Conservation (phyloP, 2,329 filamentous ascomycete species). For the Cercospora sp. region DNA sequence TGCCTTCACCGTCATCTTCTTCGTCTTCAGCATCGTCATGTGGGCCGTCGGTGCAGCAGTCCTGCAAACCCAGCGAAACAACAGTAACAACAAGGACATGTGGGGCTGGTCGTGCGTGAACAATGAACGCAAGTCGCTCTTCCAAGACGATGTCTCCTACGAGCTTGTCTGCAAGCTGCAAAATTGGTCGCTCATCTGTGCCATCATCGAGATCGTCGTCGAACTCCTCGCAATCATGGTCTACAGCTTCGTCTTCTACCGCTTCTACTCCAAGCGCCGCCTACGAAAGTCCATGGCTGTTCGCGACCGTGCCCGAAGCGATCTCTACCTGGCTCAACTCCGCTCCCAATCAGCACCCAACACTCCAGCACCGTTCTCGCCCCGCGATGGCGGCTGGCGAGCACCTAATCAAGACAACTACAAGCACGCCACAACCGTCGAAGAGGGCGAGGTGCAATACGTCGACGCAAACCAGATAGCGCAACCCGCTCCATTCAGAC, state of each 20-base stretch:
- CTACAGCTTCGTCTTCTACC: slow-evolving; percentile 94
- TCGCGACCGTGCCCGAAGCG: slow-evolving; percentile 88
- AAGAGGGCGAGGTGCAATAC: slow-evolving; percentile 57
- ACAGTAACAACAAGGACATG: slow-evolving; percentile 77
- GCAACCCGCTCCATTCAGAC: slow-evolving; percentile 66
- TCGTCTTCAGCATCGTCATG: slow-evolving; percentile 88
- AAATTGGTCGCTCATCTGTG: slow-evolving; percentile 95
- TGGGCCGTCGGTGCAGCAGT: slow-evolving; percentile 86
- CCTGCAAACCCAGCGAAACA: slow-evolving; percentile 75
- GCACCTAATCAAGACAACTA: slow-evolving; percentile 45
- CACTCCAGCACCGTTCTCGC: slow-evolving; percentile 69
- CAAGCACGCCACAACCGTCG: slow-evolving; percentile 40
- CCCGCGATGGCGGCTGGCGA: slow-evolving; percentile 54
- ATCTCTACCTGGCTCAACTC: slow-evolving; percentile 78
- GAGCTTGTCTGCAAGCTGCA: slow-evolving; percentile 86
- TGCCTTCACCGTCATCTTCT: slow-evolving; percentile 88
- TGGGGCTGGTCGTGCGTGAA: slow-evolving; percentile 98
- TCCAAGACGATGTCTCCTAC: slow-evolving; percentile 80
- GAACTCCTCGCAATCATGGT: slow-evolving; percentile 88
- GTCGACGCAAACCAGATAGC: slow-evolving; percentile 56
- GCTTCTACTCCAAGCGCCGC: slow-evolving; percentile 93
- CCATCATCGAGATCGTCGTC: slow-evolving; percentile 93
- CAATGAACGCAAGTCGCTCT: slow-evolving; percentile 73
- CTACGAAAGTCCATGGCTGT: slow-evolving; percentile 96
- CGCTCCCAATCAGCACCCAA: slow-evolving; percentile 84